Base-by-base conservation (phyloP, 2,329 filamentous ascomycete species). In the Penicillium expansum region DNA sequence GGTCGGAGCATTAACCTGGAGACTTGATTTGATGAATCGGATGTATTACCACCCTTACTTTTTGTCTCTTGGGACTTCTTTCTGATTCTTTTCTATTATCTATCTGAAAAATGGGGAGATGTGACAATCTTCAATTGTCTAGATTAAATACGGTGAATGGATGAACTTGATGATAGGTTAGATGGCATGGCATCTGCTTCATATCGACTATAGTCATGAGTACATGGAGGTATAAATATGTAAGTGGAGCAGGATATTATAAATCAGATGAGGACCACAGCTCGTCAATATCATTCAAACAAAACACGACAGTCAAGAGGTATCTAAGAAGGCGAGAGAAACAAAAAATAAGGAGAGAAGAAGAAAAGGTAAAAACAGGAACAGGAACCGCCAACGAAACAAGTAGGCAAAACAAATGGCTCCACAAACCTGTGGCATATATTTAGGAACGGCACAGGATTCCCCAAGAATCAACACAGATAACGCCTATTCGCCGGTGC, bases 1-100 rank as follows among this genome's bases (percentile, higher is more conserved):
- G 94, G 94, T 55, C 86, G 90, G 75, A 96, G 92, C 74, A 99
- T 99, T 81, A 99, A 99, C 77, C 82, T 97, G 63, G 94, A 99
- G 77, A 91, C 89, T 66, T 94, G 80, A 83, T 27, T 53, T 32
- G 52, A 29, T 51, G 38, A 20, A 20, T 24, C 24, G 6, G 29
- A 49, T 45, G 14, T 58, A 45, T 35, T 44, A 52, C 20, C 20
- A 52, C 29, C 37, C 22, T 53, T 22, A 14, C 11, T 39, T 47
- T 55, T 27, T 27, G 29, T 44, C 38, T 51, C 27, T 16, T 43
- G 8, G 5, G 18, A n/a, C 18, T 32, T 52, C 7, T 29, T 55
- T 54, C 20, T 20, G n/a, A 13, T 24, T 18, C 4, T 24, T 48
- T 20, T 53, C 37, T 22, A 22, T 22, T n/a, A 7, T 20, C 24